A percentile compares a stretch with the other conserved stretches of the same genome.
Evolutionary conservation across 23 red algal species (phyloP).

Genomic region (Gracilaria vermiculophylla): DNA sequence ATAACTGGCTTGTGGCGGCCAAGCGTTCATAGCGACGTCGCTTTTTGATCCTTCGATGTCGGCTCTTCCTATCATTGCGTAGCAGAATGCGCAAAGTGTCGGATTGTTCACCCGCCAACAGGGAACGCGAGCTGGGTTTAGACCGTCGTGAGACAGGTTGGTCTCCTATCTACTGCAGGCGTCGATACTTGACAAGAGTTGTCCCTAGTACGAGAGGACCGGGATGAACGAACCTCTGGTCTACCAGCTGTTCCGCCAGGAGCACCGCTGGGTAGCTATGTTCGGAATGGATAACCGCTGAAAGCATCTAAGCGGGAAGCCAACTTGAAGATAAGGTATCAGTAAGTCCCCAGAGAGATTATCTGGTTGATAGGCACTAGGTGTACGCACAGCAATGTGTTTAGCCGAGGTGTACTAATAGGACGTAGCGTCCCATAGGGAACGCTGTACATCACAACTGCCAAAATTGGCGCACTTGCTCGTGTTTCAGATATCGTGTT

Average conservation of each 20-base stretch:
- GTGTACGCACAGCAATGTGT: too few relatives aligned
- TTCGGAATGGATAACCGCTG: too few relatives aligned
- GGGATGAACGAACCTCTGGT: constrained; percentile 33
- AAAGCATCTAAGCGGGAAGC: too few relatives aligned
- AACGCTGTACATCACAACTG: too few relatives aligned
- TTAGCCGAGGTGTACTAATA: too few relatives aligned
- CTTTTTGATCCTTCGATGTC: constrained; percentile 82
- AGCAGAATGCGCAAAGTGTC: constrained; percentile 71
- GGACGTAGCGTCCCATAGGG: too few relatives aligned
- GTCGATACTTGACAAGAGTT: constrained; percentile 81
- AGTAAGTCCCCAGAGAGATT: too few relatives aligned
- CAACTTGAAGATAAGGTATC: too few relatives aligned
- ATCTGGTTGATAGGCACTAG: too few relatives aligned
- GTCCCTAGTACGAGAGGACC: constrained; percentile 64
- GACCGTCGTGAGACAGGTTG: constrained; percentile 76
- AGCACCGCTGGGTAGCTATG: too few relatives aligned
- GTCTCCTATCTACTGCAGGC: constrained; percentile 73
- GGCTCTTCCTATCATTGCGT: constrained; percentile 75
- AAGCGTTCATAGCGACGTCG: constrained; percentile 90
- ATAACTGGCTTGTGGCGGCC: constrained; percentile 95
- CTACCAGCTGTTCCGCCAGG: constrained; percentile 16
- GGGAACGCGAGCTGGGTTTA: constrained; percentile 76
- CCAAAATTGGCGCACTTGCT: too few relatives aligned
- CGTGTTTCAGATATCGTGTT: too few relatives aligned
- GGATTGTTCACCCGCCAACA: constrained; percentile 73